Conservation (phyloP, 305 asterid genomes). For the Solanum aculeatissimum region DNA sequence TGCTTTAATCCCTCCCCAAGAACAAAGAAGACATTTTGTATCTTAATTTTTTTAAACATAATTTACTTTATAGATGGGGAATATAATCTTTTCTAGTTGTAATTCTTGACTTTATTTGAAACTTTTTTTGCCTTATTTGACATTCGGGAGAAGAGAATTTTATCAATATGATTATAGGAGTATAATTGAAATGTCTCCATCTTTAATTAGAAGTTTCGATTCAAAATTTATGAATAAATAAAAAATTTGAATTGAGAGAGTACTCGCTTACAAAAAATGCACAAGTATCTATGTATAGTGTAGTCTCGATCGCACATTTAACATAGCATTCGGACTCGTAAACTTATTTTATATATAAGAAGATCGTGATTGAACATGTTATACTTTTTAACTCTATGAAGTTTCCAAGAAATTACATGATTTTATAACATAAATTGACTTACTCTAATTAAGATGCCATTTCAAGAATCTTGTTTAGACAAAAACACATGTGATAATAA, state of each 20-base stretch:
- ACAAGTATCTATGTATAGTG: too few species aligned
- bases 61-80: not conserved
- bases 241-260: too few species aligned
- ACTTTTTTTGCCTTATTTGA: too few species aligned
- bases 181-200: too few species aligned
- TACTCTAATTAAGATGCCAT: not conserved
- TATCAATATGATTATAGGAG: too few species aligned
- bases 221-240: too few species aligned
- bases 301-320: too few species aligned
- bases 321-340: too few species aligned
- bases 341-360: not conserved
- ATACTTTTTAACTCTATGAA: not conserved
- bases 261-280: too few species aligned
- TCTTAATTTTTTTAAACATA: not conserved
- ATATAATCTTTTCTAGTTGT: not conserved
- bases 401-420: slow-evolving; percentile 3
- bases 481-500: not conserved
- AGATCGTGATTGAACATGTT: not conserved
- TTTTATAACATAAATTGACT: not conserved
- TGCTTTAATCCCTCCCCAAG: not conserved
- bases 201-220: too few species aligned
- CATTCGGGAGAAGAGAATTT: too few species aligned
- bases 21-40: not conserved
- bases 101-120: too few species aligned
- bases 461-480: not conserved